Evolutionary conservation across 768 basidiomycete species (phyloP).

Genomic region (Ramaria rubella): DNA sequence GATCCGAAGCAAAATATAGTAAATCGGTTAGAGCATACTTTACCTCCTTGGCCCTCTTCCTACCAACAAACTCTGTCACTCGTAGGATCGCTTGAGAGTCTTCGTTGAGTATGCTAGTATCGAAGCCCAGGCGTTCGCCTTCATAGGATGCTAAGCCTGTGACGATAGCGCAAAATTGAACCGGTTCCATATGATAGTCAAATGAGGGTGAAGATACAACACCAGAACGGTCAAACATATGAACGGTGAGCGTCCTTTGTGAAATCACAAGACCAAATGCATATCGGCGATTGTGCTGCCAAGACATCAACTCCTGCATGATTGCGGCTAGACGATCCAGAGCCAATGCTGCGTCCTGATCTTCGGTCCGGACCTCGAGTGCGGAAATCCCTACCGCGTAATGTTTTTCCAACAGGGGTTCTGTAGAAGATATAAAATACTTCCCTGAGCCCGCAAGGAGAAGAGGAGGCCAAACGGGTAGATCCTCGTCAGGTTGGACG

Average conservation of each 20-base stretch:
- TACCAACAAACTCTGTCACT: neutral
- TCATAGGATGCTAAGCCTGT: neutral
- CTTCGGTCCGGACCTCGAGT: neutral
- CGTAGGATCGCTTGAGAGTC: neutral
- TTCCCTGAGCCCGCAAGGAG: neutral
- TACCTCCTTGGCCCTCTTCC: neutral
- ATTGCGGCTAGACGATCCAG: neutral
- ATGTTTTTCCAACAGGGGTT: neutral
- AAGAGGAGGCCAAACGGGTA: neutral
- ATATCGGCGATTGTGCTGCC: neutral
- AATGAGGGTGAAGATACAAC: neutral
- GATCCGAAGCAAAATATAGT: neutral
- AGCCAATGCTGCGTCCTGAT: neutral
- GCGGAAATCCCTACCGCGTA: neutral
- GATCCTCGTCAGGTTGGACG: neutral
- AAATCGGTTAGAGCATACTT: neutral
- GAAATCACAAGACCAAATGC: neutral
- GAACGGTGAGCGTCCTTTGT: neutral
- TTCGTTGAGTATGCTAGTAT: neutral
- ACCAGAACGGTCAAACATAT: neutral
- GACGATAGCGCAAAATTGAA: neutral
- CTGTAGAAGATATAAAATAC: neutral
- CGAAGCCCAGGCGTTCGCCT: neutral
- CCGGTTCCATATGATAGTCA: neutral
- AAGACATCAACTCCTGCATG: neutral